Base-by-base conservation (phyloP, 208 protist species). In the Trypanosoma melophagium region DNA sequence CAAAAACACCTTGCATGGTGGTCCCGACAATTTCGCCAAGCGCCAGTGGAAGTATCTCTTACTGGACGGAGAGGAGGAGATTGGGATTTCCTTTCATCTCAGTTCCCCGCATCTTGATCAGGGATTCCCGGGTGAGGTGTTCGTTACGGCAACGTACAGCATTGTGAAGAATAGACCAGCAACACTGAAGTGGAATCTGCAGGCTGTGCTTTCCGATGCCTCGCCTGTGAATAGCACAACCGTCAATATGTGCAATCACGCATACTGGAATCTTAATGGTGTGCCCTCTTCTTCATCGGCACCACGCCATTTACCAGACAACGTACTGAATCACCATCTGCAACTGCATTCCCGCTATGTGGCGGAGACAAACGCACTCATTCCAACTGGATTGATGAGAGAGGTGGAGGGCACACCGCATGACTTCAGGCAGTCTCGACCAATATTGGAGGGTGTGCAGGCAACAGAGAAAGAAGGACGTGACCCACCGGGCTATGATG, bases 251-350 rank as follows among this genome's bases (percentile, higher is more conserved):
- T 80, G 81, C 12, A 92, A 90, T 69, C 86, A 92, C 68, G 70
- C 70, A 10, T 92, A 92, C 70, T 94, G 85, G 84, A 94, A 94
- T 62, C 74, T 94, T 44, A 93, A 93, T 75, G 87, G 83, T 41
- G 79, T 90, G 9, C 75, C 79, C 5, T 73, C 78, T 13, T 60
- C 45, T 14, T 35, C 28, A 35, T 35, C 28, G 5, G 1, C 28
- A 35, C 28, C 28, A 35, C 54, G 70, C 8, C 41, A 72, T 16
- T 62, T 86, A 21, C 84, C 87, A 13, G 22, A 42, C 21, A 53
- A 61, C 60, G 76, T 93, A 60, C 55, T 58, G 10, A 93, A 93
- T 62, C 87, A 93, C 62, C 59, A 74, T 24, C 71, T 93, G 0
- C 66, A 84, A 21, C 17, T 90, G 12, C 69, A 81, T 24, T 69